These are phyloP conservation scores for Aspergillus ostianus DNA, from an alignment of 495 filamentous ascomycete species.

Conservation along the genomic window DNA sequence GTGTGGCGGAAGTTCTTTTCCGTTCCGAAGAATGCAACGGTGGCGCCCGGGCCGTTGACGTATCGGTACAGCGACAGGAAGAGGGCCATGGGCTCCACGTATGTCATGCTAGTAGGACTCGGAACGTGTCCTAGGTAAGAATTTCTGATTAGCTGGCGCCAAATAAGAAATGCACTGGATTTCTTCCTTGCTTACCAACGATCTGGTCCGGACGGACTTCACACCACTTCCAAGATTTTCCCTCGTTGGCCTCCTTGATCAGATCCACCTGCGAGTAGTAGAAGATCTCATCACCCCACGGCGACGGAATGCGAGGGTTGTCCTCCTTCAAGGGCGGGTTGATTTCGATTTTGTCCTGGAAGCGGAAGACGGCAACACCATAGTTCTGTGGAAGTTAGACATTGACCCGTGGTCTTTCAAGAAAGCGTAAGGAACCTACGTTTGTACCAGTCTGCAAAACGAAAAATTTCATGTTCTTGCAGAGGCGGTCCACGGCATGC, in stretches of 20 bases:
- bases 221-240: conserved; percentile 31
- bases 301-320: conserved; percentile 19
- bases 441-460: conserved; percentile 12
- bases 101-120: neutral
- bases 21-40: conserved; percentile 24
- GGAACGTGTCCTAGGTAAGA: neutral
- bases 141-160: neutral
- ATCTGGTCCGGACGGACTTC: conserved; percentile 31
- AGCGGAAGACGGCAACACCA: conserved; percentile 11
- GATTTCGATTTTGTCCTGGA: conserved; percentile 20
- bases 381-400: neutral
- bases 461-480: conserved; percentile 7
- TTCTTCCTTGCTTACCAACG: conserved; percentile 27
- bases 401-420: neutral
- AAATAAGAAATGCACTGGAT: conserved; percentile 27
- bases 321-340: conserved; percentile 25
- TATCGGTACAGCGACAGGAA: conserved; percentile 28
- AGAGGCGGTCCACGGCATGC: conserved; percentile 5
- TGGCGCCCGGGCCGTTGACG: conserved; percentile 21
- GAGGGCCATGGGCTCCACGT: conserved; percentile 18
- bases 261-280: conserved; percentile 27
- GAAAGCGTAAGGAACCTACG: conserved; percentile 24
- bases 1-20: conserved; percentile 11
- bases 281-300: conserved; percentile 20
- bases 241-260: conserved; percentile 17